These are phyloP conservation scores for Morella rubra DNA, from an alignment of 306 rosid genomes.

Conservation along the genomic window DNA sequence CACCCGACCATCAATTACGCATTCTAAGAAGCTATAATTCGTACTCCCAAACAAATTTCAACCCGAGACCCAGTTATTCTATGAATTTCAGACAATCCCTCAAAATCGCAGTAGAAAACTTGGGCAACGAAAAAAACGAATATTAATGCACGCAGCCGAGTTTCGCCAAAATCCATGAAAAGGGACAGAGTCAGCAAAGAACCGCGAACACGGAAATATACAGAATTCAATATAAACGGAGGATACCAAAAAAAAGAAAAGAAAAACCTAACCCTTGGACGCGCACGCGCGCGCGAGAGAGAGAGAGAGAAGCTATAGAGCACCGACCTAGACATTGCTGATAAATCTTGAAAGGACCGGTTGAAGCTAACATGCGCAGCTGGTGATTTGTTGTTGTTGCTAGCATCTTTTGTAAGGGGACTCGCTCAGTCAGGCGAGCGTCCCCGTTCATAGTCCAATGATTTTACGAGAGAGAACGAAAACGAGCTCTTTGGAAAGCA, in stretches of 20 bases:
- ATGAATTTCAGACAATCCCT: background rate
- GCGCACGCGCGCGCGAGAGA: background rate
- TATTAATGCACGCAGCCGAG: background rate
- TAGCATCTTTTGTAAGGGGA: constrained; percentile 39
- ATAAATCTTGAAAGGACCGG: constrained; percentile 26
- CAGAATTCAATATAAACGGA: background rate
- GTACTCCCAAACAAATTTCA: background rate
- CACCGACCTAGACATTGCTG: constrained; percentile 53
- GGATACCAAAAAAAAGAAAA: background rate
- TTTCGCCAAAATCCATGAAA: background rate
- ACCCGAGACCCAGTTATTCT: background rate
- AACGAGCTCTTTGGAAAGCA: too few relatives aligned
- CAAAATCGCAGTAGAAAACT: background rate
- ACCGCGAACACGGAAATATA: background rate
- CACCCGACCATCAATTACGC: background rate
- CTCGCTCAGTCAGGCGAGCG: background rate
- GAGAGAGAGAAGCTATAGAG: background rate
- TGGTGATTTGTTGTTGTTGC: constrained; percentile 12
- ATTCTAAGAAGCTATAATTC: background rate
- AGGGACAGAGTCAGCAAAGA: background rate
- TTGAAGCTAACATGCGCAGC: constrained; percentile 24
- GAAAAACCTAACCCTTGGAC: background rate
- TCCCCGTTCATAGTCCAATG: constrained; percentile 13
- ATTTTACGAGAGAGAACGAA: background rate
- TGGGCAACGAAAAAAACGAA: background rate